These are phyloP conservation scores for Jamesozyma gamospora DNA, from an alignment of 805 yeast species.

Conservation along the genomic window DNA sequence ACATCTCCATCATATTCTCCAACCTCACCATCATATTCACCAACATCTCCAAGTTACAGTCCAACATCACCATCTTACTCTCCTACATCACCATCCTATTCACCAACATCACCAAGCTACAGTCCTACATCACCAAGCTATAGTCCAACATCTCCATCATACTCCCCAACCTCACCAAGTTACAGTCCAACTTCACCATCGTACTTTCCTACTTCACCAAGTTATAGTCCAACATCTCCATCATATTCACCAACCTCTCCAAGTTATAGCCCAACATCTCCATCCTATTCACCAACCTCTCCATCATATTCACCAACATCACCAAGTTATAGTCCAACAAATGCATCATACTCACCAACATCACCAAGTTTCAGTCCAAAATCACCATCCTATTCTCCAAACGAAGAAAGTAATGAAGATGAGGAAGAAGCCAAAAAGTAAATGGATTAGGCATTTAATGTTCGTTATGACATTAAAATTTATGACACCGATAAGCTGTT, in stretches of 20 bases:
- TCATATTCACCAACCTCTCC: constrained; percentile 44
- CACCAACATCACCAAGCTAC: constrained; percentile 72
- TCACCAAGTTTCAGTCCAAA: constrained; percentile 61
- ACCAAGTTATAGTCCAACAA: constrained; percentile 54
- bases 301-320: constrained; percentile 55
- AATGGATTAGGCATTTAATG: constrained; percentile 4
- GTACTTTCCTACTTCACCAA: constrained; percentile 59
- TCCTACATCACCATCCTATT: constrained; percentile 59
- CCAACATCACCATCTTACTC: constrained; percentile 73
- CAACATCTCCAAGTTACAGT: constrained; percentile 63
- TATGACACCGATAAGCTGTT: not conserved
- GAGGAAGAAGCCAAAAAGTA: constrained; percentile 12
- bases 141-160: constrained; percentile 61
- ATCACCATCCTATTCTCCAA: constrained; percentile 56
- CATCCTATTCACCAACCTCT: constrained; percentile 44
- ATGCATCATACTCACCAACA: constrained; percentile 58
- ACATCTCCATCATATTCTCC: constrained; percentile 79
- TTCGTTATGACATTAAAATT: constrained; percentile 1
- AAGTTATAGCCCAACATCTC: constrained; percentile 55
- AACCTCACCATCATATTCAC: constrained; percentile 60
- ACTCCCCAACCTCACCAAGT: constrained; percentile 53
- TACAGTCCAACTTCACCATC: constrained; percentile 67
- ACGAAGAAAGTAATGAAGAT: constrained; percentile 24
- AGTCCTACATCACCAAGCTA: constrained; percentile 69
- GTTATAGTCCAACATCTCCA: constrained; percentile 75